Conservation (phyloP, 345 rosid genomes). For the Microthlaspi erraticum region DNA sequence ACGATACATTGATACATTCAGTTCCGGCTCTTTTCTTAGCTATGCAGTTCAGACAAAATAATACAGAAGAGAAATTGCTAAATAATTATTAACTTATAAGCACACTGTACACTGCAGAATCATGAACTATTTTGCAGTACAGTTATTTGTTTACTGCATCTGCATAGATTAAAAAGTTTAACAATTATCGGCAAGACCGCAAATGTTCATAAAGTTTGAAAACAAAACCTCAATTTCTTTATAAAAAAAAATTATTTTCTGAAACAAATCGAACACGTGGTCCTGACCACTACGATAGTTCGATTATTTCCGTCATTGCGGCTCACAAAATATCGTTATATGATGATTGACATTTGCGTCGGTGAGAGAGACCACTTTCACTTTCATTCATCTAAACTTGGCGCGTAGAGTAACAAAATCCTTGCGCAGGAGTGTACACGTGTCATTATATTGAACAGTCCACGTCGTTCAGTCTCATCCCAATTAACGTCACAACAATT, state of each 20-base stretch:
- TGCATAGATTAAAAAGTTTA: background rate
- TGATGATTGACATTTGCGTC: constrained; percentile 16
- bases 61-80: background rate
- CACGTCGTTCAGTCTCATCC: constrained; percentile 27
- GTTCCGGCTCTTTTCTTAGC: background rate
- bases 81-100: too few species aligned
- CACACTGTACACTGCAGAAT: too few species aligned
- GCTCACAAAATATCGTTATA: constrained; percentile 28
- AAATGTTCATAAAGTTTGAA: too few species aligned
- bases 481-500: constrained; percentile 1
- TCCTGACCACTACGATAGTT: constrained; percentile 13
- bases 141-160: too few species aligned
- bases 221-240: too few species aligned
- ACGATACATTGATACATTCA: too few species aligned
- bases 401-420: constrained; percentile 9
- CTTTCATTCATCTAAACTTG: background rate
- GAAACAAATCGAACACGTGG: background rate
- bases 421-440: constrained; percentile 10
- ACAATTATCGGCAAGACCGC: too few species aligned
- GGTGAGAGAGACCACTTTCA: constrained; percentile 24
- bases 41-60: background rate
- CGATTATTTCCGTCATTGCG: background rate
- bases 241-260: too few species aligned
- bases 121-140: background rate
- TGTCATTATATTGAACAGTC: background rate